Base-by-base conservation (phyloP, 306 rosid species). In the Pachyrhizus erosus region DNA sequence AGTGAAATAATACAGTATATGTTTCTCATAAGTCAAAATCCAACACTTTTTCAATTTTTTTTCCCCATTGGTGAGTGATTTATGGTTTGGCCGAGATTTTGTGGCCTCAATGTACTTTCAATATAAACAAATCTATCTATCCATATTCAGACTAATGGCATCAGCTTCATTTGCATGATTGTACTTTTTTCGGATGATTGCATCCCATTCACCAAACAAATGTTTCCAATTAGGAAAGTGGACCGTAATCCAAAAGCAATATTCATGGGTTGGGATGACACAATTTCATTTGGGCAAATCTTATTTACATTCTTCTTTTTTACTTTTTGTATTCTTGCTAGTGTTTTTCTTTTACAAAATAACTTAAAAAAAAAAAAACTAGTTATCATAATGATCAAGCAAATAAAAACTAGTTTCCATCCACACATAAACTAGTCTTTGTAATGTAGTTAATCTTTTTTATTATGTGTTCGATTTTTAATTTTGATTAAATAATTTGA, bases 81-180 rank as follows among this genome's bases (percentile, higher is more conserved):
- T 31, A 43, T 77, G 7, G 87, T 80, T 70, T 78, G 62, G 64
- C 61, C 40, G 23, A 80, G 83, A 75, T 80, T 80, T 84, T 77
- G 39, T 66, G 55, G 31, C 87, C 70, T 73, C 13, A 73, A 39
- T 89, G 79, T 81, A 49, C 79, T 51, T 84, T 31, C 80, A 23
- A 77, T 64, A 33, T 84, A 81, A 29, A 84, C 54, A 52, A 45
- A 5, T 23, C 1, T 67, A 21, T 39, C 7, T 17, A 15, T 64
- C 26, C 46, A n/a, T n/a, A n/a, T 66, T 34, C 34, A 40, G 20
- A 69, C 9, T 34, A 18, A 10, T 67, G n/a, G 4, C 1, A 18
- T 11, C 5, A 69, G n/a, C 27, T 66, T 23, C 18, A 2, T 62
- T 0, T 62, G 42, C 65, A 27, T 62, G 21, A 29, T 62, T 62